A percentile compares a stretch with the other conserved stretches of the same genome.
phyloP scores from a whole-genome alignment of 139 green algal species.

The Coelastrella sp. region DNA sequence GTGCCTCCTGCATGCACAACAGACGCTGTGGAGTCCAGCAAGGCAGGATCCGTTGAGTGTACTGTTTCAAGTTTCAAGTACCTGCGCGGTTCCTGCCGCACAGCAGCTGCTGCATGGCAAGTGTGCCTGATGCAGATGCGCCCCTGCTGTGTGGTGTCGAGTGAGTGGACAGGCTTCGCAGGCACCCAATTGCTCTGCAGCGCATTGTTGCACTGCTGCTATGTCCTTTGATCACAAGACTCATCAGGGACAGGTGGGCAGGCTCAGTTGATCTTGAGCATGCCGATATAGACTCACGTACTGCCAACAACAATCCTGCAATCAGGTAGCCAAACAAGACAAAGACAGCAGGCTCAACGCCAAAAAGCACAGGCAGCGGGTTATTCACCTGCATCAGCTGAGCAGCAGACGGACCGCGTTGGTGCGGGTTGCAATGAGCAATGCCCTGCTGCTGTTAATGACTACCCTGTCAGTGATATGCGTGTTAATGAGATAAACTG shows the following conservation, averaged over 20 bases:
- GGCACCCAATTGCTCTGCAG: not conserved
- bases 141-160: not conserved
- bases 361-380: no score
- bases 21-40: no score
- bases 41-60: no score
- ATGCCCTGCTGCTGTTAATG: no score
- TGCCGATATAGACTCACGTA: not conserved
- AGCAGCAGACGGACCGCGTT: no score
- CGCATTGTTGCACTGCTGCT: not conserved
- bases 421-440: no score
- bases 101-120: not conserved
- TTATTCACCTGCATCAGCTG: no score
- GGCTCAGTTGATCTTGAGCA: not conserved
- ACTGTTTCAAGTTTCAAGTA: not conserved
- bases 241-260: not conserved
- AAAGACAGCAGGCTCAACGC: no score
- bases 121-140: not conserved
- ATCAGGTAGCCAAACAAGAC: not conserved
- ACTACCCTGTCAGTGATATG: no score
- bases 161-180: not conserved
- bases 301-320: not conserved
- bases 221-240: not conserved
- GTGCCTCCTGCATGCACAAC: no score
- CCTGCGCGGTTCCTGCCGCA: not conserved
- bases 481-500: no score